These are phyloP conservation scores for Tolypocladium endophyticum DNA, from an alignment of 2,329 filamentous ascomycete genomes.

Conservation along the genomic window DNA sequence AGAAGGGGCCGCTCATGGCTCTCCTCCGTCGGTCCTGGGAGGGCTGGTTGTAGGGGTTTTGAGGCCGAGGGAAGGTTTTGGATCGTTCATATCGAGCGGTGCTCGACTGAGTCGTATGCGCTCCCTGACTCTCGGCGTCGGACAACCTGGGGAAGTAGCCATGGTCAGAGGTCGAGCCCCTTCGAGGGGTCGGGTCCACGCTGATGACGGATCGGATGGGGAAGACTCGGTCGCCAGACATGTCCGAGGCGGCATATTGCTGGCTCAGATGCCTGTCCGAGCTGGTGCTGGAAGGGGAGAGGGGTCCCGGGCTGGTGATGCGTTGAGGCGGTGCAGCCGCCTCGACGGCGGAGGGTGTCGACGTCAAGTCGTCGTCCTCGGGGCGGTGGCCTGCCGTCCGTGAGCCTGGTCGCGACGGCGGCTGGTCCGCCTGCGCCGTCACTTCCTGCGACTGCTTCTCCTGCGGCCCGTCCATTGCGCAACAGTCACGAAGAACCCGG, in stretches of 20 bases:
- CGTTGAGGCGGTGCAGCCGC: background rate
- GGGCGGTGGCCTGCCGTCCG: background rate
- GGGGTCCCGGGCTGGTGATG: conserved; percentile 9
- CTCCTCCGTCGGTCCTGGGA: conserved; percentile 19
- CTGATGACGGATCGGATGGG: conserved; percentile 74
- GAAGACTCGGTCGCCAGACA: conserved; percentile 54
- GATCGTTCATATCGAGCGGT: conserved; percentile 17
- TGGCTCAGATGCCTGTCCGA: conserved; percentile 29
- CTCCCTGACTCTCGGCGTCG: conserved; percentile 19
- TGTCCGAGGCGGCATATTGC: conserved; percentile 22
- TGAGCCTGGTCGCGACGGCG: background rate
- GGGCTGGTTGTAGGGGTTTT: conserved; percentile 11
- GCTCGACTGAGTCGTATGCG: conserved; percentile 17
- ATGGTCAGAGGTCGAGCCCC: conserved; percentile 23
- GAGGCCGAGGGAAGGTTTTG: conserved; percentile 15
- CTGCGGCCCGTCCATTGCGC: background rate
- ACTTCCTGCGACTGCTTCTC: background rate
- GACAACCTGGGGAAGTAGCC: conserved; percentile 26
- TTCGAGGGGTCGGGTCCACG: conserved; percentile 43
- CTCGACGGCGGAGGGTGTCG: background rate
- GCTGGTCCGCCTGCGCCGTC: background rate
- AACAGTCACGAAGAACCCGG: background rate
- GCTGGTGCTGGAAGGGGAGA: conserved; percentile 30
- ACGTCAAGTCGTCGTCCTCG: background rate
- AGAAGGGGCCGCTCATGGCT: conserved; percentile 26